Evolutionary conservation across 176 grass and related monocot species (phyloP), one percentile per base, ranked within the genome.

Genomic region (Chrysopogon serrulatus): DNA sequence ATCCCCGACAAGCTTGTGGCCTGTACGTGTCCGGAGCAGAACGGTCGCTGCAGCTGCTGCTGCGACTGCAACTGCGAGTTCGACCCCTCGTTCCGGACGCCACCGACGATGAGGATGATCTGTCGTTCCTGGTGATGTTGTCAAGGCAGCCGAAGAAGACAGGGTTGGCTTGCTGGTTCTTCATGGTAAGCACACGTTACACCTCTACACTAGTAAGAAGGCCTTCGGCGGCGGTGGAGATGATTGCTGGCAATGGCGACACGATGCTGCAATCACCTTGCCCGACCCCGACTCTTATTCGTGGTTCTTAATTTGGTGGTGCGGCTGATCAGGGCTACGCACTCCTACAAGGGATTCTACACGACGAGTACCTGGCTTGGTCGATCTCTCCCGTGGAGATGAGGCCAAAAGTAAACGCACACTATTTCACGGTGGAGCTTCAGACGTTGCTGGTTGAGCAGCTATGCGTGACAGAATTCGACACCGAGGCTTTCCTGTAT

Each of bases 111-210:
- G n/a, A n/a, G n/a, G n/a, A n/a, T n/a, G n/a, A n/a, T n/a, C n/a
- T n/a, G n/a, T n/a, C n/a, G n/a, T n/a, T n/a, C n/a, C n/a, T n/a
- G n/a, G n/a, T n/a, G n/a, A n/a, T n/a, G n/a, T 85, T 71, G 49
- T 78, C 9, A 65, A 79, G 39, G 23, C 53, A 62, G 36, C 36
- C 6, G 74, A 28, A 15, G 51, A 61, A 48, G 83, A 28, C 21
- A 79, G 8, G 15, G 26, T 71, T 63, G 65, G 83, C 15, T 13
- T 85, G 64, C 26, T 85, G 2, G 54, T 68, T 61, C 31, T 78
- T 32, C 28, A 1, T 34, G 28, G n/a, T n/a, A 0, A 3, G 18
- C 8, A 14, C 16, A 14, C 10, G 27, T 33, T 74, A 2, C 3
- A 28, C 44, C 1, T 74, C n/a, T 23, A 33, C 8, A 10, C 27